Base-by-base conservation (phyloP, 2,329 filamentous ascomycete genomes). In the Fusarium sp. region DNA sequence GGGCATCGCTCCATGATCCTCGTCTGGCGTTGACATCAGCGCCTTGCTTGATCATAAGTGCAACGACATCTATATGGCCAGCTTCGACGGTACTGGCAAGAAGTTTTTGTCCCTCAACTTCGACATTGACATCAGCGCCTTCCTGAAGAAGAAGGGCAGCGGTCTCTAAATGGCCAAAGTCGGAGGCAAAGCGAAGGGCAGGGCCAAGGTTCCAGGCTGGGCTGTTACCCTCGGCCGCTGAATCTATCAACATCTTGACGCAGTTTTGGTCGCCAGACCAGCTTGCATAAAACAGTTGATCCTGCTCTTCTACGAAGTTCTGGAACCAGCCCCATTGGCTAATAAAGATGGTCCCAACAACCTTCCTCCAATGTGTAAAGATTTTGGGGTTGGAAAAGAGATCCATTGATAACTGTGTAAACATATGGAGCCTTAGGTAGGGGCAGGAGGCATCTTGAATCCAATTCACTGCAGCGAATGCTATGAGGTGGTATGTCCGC, bases 391-490 rank as follows among this genome's bases (percentile, higher is more conserved):
- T 39, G 1, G 38, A 39, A 1, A 39, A n/a, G 11, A 39, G 19
- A 3, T 39, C 38, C 19, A 21, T 39, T 8, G 19, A 39, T 5
- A 39, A 14, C 1, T n/a, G 38, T 14, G 38, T 39, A 14, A 39
- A 9, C 0, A 2, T 14, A 8, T 5, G 1, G 7, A 39, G 0
- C 1, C 19, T 39, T 39, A 19, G n/a, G 1, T 4, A 1, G 1
- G 7, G 19, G 19, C 19, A 8, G 11, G 7, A 39, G 11, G 38
- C 38, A 9, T 14, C 38, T 0, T 9, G 11, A 14, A 39, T 14
- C 38, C 38, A 39, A 5, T 0, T 14, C 4, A 9, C 12, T 3
- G 2, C 12, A 15, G 38, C 38, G 1, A 15, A 15, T n/a, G 9
- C 4, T 6, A 37, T 1, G 8, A 42, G 10, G 21, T 11, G 41